phyloP scores from a whole-genome alignment of 2,329 filamentous ascomycete species.

The Fusarium transvaalense region DNA sequence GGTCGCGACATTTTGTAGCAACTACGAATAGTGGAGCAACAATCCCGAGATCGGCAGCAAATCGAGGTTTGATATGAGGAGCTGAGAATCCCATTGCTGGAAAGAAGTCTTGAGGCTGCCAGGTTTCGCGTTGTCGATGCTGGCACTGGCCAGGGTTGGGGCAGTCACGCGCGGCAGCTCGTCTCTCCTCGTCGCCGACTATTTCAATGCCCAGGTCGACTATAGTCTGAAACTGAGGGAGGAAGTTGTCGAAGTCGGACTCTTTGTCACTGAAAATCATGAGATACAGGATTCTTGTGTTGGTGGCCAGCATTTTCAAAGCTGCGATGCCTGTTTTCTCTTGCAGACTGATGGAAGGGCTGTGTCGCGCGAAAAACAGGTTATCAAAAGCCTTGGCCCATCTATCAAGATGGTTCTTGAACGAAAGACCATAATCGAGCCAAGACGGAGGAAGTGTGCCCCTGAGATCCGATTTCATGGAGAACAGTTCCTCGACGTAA shows the following conservation, averaged over 20 bases:
- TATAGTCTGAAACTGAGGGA: constrained; percentile 65
- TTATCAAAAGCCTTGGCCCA: constrained; percentile 70
- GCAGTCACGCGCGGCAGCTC: constrained; percentile 61
- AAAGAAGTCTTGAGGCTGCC: constrained; percentile 52
- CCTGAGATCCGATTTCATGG: constrained; percentile 64
- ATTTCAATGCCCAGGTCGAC: constrained; percentile 70
- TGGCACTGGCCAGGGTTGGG: constrained; percentile 59
- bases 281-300: constrained; percentile 67
- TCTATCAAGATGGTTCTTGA: constrained; percentile 63
- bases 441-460: constrained; percentile 64
- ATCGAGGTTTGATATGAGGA: constrained; percentile 70
- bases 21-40: constrained; percentile 74
- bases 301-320: constrained; percentile 72
- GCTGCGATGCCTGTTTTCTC: constrained; percentile 71
- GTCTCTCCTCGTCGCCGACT: constrained; percentile 68
- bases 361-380: constrained; percentile 63
- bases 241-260: constrained; percentile 68
- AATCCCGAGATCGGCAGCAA: constrained; percentile 74
- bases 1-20: constrained; percentile 74
- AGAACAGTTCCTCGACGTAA: constrained; percentile 68
- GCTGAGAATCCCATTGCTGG: constrained; percentile 58
- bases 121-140: constrained; percentile 51
- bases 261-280: constrained; percentile 72
- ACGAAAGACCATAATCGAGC: constrained; percentile 61
- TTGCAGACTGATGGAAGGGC: constrained; percentile 63